Conservation (phyloP, 2,329 filamentous ascomycete genomes). For the Xylaria sp. region DNA sequence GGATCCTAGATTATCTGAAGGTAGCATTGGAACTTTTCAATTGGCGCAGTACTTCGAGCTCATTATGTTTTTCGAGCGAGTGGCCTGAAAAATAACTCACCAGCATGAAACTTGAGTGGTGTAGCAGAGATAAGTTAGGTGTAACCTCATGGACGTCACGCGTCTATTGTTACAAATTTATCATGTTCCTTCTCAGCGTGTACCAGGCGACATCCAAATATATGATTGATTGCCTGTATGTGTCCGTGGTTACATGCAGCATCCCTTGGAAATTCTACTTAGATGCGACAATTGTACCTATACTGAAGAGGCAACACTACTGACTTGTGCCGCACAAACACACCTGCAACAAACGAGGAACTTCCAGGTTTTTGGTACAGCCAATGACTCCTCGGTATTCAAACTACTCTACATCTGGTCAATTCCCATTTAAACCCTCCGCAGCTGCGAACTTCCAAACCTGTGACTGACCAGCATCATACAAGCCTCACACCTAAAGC, state of each 20-base stretch:
- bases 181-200: not conserved
- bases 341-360: not conserved
- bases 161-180: not conserved
- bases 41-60: not conserved
- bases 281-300: not conserved
- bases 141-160: not conserved
- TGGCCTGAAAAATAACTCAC: too few species aligned
- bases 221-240: not conserved
- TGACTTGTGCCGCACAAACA: constrained; percentile 15
- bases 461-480: not conserved
- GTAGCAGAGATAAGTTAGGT: too few species aligned
- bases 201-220: not conserved
- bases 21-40: not conserved
- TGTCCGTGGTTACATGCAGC: not conserved
- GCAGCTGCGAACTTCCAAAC: not conserved
- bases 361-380: not conserved
- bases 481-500: not conserved
- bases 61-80: not conserved
- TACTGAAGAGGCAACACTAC: not conserved
- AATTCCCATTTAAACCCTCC: not conserved
- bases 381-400: not conserved
- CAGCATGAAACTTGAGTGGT: not conserved
- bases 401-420: not conserved
- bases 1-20: not conserved
- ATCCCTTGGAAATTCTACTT: not conserved